These are phyloP conservation scores for Noccaea caerulescens DNA, from an alignment of 345 rosid genomes.

Conservation along the genomic window DNA sequence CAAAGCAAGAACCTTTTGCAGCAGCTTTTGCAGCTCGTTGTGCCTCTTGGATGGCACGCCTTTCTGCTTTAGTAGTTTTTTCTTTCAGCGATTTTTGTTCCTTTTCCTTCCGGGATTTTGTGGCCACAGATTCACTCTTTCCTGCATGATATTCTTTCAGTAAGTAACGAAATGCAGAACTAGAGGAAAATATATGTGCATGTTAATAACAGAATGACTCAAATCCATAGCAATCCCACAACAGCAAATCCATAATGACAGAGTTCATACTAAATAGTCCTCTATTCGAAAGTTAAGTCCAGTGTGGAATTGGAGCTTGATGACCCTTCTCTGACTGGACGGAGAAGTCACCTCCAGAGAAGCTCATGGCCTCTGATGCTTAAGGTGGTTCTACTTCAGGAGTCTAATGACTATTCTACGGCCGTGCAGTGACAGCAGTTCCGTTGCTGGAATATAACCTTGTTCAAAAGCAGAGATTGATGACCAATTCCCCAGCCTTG, in stretches of 20 bases:
- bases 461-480: too few relatives aligned
- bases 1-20: constrained; percentile 42
- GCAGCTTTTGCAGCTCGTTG: constrained; percentile 68
- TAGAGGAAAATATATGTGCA: constrained; percentile 5
- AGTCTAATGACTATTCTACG: constrained; percentile 1
- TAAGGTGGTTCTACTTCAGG: neutral
- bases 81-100: constrained; percentile 54
- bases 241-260: constrained; percentile 7
- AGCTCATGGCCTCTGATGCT: neutral
- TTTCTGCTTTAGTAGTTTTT: constrained; percentile 70
- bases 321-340: neutral
- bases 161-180: constrained; percentile 29
- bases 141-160: constrained; percentile 47
- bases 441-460: neutral
- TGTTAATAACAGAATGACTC: constrained; percentile 13
- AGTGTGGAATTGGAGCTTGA: neutral
- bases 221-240: constrained; percentile 11
- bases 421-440: neutral
- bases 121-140: constrained; percentile 39
- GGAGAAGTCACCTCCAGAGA: neutral
- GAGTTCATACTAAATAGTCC: neutral
- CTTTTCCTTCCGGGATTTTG: constrained; percentile 46
- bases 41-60: constrained; percentile 72
- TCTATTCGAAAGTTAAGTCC: neutral
- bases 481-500: too few relatives aligned